These are phyloP conservation scores for Dichotomocladium elegans DNA, from an alignment of 371 early-diverging fungal species.

Conservation along the genomic window DNA sequence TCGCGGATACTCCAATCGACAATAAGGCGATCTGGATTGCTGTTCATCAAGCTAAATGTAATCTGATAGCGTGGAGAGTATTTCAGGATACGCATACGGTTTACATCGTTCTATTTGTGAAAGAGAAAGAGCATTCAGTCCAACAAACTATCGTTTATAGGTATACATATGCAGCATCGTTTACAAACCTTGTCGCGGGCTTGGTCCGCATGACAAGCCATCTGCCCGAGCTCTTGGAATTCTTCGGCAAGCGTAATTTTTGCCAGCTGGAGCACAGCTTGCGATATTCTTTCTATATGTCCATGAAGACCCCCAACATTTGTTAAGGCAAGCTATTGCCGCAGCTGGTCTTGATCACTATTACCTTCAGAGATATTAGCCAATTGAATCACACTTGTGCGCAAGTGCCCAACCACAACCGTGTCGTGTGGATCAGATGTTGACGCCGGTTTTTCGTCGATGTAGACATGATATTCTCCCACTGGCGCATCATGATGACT, in stretches of 20 bases:
- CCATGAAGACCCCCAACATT: not conserved
- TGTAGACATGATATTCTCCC: conserved; percentile 23
- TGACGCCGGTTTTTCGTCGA: conserved; percentile 1
- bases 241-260: conserved; percentile 7
- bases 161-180: not conserved
- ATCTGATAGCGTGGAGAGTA: conserved; percentile 76
- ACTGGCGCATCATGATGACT: conserved; percentile 10
- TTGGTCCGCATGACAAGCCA: conserved; percentile 3
- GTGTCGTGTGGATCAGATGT: not conserved
- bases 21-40: conserved; percentile 55
- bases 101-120: conserved; percentile 40
- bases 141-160: not conserved
- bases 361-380: not conserved
- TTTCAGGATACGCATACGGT: conserved; percentile 68
- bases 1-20: conserved; percentile 75
- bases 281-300: conserved; percentile 8
- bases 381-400: conserved; percentile 16
- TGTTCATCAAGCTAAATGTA: conserved; percentile 76
- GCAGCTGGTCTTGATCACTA: not conserved
- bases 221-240: conserved; percentile 6
- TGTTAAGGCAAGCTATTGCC: not conserved
- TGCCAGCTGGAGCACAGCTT: not conserved
- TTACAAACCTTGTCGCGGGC: conserved; percentile 13
- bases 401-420: conserved; percentile 18
- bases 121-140: not conserved